phyloP scores from a whole-genome alignment of 345 rosid genomes.

The Kernera saxatilis region DNA sequence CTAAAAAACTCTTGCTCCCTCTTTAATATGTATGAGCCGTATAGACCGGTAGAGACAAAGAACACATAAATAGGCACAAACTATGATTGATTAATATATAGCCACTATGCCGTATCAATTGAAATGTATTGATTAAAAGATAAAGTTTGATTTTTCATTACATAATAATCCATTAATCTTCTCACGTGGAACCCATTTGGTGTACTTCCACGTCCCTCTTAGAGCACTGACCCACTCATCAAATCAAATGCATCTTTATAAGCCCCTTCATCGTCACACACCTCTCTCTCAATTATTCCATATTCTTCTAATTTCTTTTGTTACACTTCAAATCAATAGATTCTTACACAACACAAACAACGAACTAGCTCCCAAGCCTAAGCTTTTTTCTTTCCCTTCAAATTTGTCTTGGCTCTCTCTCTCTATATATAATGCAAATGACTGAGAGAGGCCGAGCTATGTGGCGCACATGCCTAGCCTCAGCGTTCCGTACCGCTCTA shows the following conservation, averaged over 20 bases:
- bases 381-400: not conserved
- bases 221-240: constrained; percentile 33
- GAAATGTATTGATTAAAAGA: not conserved
- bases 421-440: constrained; percentile 23
- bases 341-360: constrained; percentile 27
- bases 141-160: not conserved
- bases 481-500: constrained; percentile 65
- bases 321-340: constrained; percentile 20
- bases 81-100: constrained; percentile 2
- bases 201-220: constrained; percentile 34
- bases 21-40: not conserved
- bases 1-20: constrained; percentile 13
- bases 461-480: constrained; percentile 62
- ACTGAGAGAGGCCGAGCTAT: constrained; percentile 41
- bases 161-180: constrained; percentile 26
- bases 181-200: constrained; percentile 36
- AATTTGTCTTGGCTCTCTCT: not conserved
- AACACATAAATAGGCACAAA: not conserved
- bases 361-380: constrained; percentile 30
- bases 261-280: constrained; percentile 27
- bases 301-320: constrained; percentile 19
- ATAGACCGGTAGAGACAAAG: not conserved
- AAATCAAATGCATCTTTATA: constrained; percentile 26
- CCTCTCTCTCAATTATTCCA: constrained; percentile 29
- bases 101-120: constrained; percentile 20